Evolutionary conservation across 2,329 filamentous ascomycete genomes (phyloP).

Genomic region (Cercospora zeae-maydis): DNA sequence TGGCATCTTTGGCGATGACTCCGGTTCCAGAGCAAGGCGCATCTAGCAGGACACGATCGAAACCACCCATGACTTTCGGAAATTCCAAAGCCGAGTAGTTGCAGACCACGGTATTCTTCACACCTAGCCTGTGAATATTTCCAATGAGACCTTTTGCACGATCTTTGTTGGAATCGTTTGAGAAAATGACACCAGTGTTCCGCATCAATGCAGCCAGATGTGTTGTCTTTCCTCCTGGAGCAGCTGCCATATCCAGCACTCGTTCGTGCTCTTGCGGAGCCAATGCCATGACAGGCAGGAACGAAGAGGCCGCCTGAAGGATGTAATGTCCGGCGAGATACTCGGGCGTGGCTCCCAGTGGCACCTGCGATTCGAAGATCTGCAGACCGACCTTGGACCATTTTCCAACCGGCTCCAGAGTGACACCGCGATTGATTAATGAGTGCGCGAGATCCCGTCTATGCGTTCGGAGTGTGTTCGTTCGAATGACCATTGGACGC

Average conservation of each 20-base stretch:
- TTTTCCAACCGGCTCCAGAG: slow-evolving; percentile 92
- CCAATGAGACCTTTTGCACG: slow-evolving; percentile 96
- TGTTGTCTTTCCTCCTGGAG: slow-evolving; percentile 93
- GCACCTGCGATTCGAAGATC: slow-evolving; percentile 84
- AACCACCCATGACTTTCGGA: slow-evolving; percentile 89
- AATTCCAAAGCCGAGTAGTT: slow-evolving; percentile 94
- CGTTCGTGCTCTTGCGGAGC: slow-evolving; percentile 91
- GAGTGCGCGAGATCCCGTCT: slow-evolving; percentile 81
- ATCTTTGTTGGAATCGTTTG: slow-evolving; percentile 92
- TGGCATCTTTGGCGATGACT: slow-evolving; percentile 94
- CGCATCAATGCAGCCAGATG: slow-evolving; percentile 96
- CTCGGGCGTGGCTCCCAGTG: slow-evolving; percentile 91
- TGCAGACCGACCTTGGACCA: slow-evolving; percentile 98
- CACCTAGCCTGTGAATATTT: slow-evolving; percentile 92
- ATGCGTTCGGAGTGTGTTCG: slow-evolving; percentile 83
- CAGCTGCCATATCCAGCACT: slow-evolving; percentile 89
- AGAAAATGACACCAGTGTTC: slow-evolving; percentile 92
- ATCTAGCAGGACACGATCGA: slow-evolving; percentile 90
- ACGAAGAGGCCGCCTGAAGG: slow-evolving; percentile 91
- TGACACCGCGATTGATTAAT: slow-evolving; percentile 93
- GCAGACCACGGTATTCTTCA: slow-evolving; percentile 90
- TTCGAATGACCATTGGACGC: slow-evolving; percentile 90
- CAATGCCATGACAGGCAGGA: slow-evolving; percentile 95
- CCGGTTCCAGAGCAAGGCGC: slow-evolving; percentile 95
- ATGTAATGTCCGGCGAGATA: slow-evolving; percentile 98